Conservation (phyloP, 176 grass and related monocot genomes). For the Pharus latifolius region DNA sequence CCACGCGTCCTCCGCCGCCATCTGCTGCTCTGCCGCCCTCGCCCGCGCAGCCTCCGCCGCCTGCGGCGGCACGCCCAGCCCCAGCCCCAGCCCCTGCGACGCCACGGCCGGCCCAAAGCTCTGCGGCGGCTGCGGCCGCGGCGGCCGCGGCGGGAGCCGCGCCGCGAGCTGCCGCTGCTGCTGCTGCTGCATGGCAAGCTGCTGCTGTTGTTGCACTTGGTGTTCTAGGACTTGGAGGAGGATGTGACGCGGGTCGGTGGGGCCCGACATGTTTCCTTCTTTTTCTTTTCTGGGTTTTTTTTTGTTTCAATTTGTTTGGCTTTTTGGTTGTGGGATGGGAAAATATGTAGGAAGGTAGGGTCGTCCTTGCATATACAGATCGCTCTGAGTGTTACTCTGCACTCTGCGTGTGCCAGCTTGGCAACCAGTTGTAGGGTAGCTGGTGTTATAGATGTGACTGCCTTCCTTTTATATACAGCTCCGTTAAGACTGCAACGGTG, state of each 20-base stretch:
- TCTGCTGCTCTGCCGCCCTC: constrained; percentile 40
- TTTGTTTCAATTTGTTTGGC: neutral
- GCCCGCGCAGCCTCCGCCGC: neutral
- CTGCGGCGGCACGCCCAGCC: neutral
- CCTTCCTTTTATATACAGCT: too few species aligned
- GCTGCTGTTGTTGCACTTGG: neutral
- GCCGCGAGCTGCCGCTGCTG: neutral
- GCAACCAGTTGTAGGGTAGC: too few species aligned
- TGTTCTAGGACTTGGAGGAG: constrained; percentile 8
- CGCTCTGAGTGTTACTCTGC: too few species aligned
- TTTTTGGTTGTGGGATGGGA: neutral
- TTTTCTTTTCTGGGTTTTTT: neutral
- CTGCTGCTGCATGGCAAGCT: constrained; percentile 16
- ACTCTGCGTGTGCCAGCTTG: too few species aligned
- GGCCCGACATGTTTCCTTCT: neutral
- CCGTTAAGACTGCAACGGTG: too few species aligned
- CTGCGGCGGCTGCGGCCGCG: neutral
- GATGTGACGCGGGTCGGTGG: neutral
- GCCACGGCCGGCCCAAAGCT: neutral
- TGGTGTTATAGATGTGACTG: too few species aligned
- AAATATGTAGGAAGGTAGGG: too few species aligned
- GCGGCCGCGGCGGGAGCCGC: neutral
- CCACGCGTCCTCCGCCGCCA: constrained; percentile 48
- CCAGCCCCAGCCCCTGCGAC: neutral
- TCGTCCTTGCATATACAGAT: too few species aligned